Conservation (phyloP, 2,329 filamentous ascomycete species). For the Ophiobolus disseminans region DNA sequence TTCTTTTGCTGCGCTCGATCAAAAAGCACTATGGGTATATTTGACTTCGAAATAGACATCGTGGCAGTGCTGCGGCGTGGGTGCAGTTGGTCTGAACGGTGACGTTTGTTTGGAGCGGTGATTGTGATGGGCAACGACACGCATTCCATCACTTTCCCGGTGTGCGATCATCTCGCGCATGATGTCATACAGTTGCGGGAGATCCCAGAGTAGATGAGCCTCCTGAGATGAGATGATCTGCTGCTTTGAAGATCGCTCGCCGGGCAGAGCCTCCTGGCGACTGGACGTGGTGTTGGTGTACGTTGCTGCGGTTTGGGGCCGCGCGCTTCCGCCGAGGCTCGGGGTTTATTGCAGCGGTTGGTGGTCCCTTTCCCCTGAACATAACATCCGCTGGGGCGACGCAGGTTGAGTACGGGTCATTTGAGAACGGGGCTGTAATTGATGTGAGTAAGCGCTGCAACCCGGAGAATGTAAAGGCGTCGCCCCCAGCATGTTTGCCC, state of each 20-base stretch:
- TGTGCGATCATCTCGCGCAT: constrained; percentile 20
- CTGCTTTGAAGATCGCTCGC: constrained; percentile 30
- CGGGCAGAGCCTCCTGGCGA: constrained; percentile 19
- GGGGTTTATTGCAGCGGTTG: not conserved
- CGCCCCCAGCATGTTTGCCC: too few relatives aligned
- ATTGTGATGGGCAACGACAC: constrained; percentile 29
- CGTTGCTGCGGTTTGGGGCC: constrained; percentile 7
- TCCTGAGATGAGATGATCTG: constrained; percentile 40
- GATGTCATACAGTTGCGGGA: constrained; percentile 20
- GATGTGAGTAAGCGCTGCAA: too few relatives aligned
- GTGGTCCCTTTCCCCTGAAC: not conserved
- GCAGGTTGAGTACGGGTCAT: not conserved
- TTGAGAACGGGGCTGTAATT: not conserved
- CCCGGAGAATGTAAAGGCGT: too few relatives aligned
- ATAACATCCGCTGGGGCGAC: not conserved
- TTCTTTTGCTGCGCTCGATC: constrained; percentile 1
- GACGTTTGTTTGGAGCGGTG: constrained; percentile 20
- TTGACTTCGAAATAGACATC: not conserved
- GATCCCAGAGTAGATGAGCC: constrained; percentile 7
- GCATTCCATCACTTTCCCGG: constrained; percentile 17
- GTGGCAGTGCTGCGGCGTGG: constrained; percentile 13
- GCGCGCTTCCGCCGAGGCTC: constrained; percentile 1
- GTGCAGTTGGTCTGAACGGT: constrained; percentile 6
- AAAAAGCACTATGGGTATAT: not conserved
- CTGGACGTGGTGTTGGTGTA: constrained; percentile 6